phyloP scores from a whole-genome alignment of 495 filamentous ascomycete species.

The Penicillium mononematosum region DNA sequence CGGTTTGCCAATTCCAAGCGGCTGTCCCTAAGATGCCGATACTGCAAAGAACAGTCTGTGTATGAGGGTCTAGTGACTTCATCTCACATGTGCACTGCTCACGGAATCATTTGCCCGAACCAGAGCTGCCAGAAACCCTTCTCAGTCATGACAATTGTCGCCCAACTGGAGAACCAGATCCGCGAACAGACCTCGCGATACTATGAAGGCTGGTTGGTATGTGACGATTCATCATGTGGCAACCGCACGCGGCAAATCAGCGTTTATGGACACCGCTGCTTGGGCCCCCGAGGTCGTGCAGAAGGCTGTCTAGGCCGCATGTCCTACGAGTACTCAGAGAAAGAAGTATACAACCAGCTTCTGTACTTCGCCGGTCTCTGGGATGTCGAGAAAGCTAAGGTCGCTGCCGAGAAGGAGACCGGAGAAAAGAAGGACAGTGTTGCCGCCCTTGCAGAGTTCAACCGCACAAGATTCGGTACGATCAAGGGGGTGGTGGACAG shows the following conservation, averaged over 20 bases:
- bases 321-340: constrained; percentile 84
- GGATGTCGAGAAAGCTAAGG: constrained; percentile 81
- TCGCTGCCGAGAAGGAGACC: constrained; percentile 44
- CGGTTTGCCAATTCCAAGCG: constrained; percentile 80
- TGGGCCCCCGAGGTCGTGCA: constrained; percentile 80
- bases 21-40: constrained; percentile 73
- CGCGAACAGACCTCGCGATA: constrained; percentile 75
- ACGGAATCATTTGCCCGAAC: constrained; percentile 73
- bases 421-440: constrained; percentile 59
- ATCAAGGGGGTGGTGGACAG: constrained; percentile 74
- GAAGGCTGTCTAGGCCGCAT: constrained; percentile 83
- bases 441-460: constrained; percentile 72
- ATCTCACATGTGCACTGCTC: constrained; percentile 57
- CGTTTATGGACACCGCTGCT: constrained; percentile 86
- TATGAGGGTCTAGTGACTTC: constrained; percentile 72
- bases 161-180: constrained; percentile 83
- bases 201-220: constrained; percentile 89
- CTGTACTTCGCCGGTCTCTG: constrained; percentile 82
- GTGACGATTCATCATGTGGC: constrained; percentile 83
- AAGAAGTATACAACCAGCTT: constrained; percentile 90
- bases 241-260: constrained; percentile 86
- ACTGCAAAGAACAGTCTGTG: constrained; percentile 65
- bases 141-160: constrained; percentile 69
- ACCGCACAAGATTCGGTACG: constrained; percentile 72
- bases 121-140: constrained; percentile 60